These are phyloP conservation scores for Hymenoscyphus fraxineus DNA, from an alignment of 2,329 filamentous ascomycete genomes.

Conservation along the genomic window DNA sequence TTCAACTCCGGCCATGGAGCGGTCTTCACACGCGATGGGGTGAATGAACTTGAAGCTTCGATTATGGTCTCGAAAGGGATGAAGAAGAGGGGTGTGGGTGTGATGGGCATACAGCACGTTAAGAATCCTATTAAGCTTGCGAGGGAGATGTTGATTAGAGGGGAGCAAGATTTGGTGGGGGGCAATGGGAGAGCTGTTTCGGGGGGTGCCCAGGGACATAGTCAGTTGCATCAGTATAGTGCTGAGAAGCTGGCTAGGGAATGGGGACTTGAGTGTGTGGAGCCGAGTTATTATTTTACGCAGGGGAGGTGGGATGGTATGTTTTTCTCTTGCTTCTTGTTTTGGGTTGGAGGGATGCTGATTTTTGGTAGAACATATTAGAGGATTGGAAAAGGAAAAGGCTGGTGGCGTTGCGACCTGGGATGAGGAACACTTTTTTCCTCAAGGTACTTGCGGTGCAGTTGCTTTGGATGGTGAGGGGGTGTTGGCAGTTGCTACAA, in stretches of 20 bases:
- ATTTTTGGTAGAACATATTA: conserved; percentile 50
- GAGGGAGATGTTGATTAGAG: conserved; percentile 63
- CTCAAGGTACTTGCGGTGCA: conserved; percentile 80
- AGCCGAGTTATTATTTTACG: conserved; percentile 72
- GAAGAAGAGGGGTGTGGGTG: conserved; percentile 73
- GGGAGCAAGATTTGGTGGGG: conserved; percentile 56
- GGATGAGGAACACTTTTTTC: conserved; percentile 63
- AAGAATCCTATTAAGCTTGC: conserved; percentile 77
- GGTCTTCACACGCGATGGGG: conserved; percentile 79
- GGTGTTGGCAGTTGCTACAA: conserved; percentile 64
- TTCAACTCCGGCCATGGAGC: conserved; percentile 84
- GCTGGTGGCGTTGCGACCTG: conserved; percentile 47
- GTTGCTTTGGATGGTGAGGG: conserved; percentile 77
- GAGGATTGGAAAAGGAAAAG: conserved; percentile 50
- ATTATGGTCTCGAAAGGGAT: conserved; percentile 76
- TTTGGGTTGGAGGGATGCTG: not conserved
- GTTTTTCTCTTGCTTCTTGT: not conserved
- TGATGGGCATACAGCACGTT: conserved; percentile 69
- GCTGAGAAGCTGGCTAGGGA: conserved; percentile 64
- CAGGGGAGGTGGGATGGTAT: conserved; percentile 66
- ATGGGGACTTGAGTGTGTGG: conserved; percentile 69
- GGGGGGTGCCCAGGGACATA: conserved; percentile 59
- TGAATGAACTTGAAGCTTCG: conserved; percentile 81
- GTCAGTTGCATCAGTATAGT: conserved; percentile 62
- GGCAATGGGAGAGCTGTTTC: conserved; percentile 29